Evolutionary conservation across 306 rosid species (phyloP).

Genomic region (Sesbania bispinosa): DNA sequence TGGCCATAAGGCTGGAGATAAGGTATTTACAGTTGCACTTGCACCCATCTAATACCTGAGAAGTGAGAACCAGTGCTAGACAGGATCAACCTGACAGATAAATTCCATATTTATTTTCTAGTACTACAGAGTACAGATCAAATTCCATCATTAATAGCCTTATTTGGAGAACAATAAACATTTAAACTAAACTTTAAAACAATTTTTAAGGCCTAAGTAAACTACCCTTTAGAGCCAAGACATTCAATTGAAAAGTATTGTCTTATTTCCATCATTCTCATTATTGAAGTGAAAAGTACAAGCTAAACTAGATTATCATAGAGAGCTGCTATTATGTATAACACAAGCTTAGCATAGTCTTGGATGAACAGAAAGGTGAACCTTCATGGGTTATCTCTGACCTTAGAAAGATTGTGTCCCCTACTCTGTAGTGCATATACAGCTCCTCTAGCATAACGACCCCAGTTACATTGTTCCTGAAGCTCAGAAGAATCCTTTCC

Average conservation of each 20-base stretch:
- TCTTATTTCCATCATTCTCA: background rate
- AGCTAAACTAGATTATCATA: background rate
- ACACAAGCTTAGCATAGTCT: background rate
- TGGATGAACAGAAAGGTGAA: slow-evolving; percentile 19
- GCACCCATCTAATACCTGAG: background rate
- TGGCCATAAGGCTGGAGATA: background rate
- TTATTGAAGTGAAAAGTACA: slow-evolving; percentile 14
- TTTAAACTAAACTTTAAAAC: background rate
- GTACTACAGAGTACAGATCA: background rate
- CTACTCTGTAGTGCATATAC: slow-evolving; percentile 61
- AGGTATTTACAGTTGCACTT: background rate
- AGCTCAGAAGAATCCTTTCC: slow-evolving; percentile 36
- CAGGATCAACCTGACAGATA: slow-evolving; percentile 1
- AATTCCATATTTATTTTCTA: background rate
- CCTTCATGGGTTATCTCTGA: slow-evolving; percentile 28
- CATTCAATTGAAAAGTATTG: slow-evolving; percentile 9
- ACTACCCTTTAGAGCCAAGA: background rate
- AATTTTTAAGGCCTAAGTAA: background rate
- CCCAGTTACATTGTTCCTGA: slow-evolving; percentile 73
- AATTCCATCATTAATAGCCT: background rate
- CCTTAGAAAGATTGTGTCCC: slow-evolving; percentile 64
- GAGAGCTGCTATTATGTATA: background rate
- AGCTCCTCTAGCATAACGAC: slow-evolving; percentile 94
- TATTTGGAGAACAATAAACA: slow-evolving; percentile 3
- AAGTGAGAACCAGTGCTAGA: slow-evolving; percentile 9